These are phyloP conservation scores for Russula sp. DNA, from an alignment of 768 basidiomycete species.

Conservation along the genomic window DNA sequence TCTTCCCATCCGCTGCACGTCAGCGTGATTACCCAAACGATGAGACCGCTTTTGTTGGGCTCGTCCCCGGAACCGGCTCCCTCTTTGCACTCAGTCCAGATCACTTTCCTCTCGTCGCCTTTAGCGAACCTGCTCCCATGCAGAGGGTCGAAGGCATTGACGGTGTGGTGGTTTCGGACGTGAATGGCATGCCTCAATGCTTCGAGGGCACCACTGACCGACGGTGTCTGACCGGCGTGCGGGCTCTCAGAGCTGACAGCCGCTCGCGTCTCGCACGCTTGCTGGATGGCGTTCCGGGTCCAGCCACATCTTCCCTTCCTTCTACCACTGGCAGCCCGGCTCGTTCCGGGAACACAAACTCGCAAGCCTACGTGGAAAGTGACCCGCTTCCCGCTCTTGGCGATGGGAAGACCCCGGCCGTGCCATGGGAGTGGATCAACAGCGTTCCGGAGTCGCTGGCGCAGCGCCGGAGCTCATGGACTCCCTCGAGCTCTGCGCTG, in stretches of 20 bases:
- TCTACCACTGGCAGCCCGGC: slow-evolving; percentile 25
- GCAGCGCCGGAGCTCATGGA: not conserved
- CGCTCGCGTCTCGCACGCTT: slow-evolving; percentile 38
- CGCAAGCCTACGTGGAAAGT: not conserved
- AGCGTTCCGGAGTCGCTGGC: slow-evolving; percentile 1
- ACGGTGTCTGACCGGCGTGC: slow-evolving; percentile 57
- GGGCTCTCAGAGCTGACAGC: slow-evolving; percentile 45
- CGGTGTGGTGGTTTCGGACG: slow-evolving; percentile 19
- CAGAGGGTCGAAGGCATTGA: slow-evolving; percentile 28
- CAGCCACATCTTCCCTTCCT: not conserved
- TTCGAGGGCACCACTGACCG: slow-evolving; percentile 35
- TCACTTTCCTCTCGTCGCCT: slow-evolving; percentile 75
- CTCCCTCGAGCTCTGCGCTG: not conserved
- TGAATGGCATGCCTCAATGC: slow-evolving; percentile 24
- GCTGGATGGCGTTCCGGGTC: slow-evolving; percentile 47
- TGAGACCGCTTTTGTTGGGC: slow-evolving; percentile 74
- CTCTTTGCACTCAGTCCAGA: slow-evolving; percentile 82
- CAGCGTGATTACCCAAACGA: slow-evolving; percentile 43
- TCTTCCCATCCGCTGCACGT: slow-evolving; percentile 43
- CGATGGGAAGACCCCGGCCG: not conserved
- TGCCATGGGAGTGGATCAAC: slow-evolving; percentile 9
- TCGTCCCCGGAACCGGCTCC: slow-evolving; percentile 61
- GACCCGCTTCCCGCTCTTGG: not conserved
- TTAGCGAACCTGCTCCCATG: slow-evolving; percentile 39
- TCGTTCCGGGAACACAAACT: slow-evolving; percentile 25